Conservation (phyloP, 2,329 filamentous ascomycete genomes). For the Dactylonectria macrodidyma region DNA sequence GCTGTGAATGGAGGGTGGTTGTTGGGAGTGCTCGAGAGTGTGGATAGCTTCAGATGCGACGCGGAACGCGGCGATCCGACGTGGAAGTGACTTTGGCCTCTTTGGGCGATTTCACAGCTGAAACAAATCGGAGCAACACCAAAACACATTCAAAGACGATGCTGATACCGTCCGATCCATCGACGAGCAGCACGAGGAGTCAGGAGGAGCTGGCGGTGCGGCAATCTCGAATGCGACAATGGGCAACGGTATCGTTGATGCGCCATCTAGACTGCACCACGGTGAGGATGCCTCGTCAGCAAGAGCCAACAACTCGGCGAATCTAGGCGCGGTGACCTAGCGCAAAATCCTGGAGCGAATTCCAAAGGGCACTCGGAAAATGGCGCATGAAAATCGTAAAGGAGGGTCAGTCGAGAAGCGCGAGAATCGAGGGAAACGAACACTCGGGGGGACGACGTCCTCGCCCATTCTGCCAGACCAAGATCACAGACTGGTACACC, state of each 20-base stretch:
- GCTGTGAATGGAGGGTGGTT: conserved; percentile 39
- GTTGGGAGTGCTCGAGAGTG: conserved; percentile 44
- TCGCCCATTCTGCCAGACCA: conserved; percentile 48
- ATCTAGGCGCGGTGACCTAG: conserved; percentile 32
- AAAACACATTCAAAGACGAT: conserved; percentile 34
- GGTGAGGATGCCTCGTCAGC: conserved; percentile 29
- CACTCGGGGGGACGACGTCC: conserved; percentile 49
- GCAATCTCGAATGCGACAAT: conserved; percentile 54
- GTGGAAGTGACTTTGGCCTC: conserved; percentile 50
- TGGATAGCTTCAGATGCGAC: conserved; percentile 54
- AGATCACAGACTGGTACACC: conserved; percentile 54
- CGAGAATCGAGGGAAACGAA: conserved; percentile 48
- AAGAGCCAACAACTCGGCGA: conserved; percentile 37
- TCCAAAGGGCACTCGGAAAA: conserved; percentile 43
- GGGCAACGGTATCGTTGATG: conserved; percentile 43
- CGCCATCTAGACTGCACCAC: conserved; percentile 36
- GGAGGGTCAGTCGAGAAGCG: conserved; percentile 48
- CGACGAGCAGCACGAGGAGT: conserved; percentile 25
- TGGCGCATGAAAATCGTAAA: conserved; percentile 51
- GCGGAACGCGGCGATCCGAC: conserved; percentile 35
- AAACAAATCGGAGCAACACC: conserved; percentile 30
- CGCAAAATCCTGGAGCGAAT: conserved; percentile 42
- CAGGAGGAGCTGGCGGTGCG: conserved; percentile 25
- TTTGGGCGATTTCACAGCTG: conserved; percentile 17
- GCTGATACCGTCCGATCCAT: conserved; percentile 34